Evolutionary conservation across 176 grass and related monocot species (phyloP), one percentile per base, ranked within the genome.

Genomic region (Oryza nivara): DNA sequence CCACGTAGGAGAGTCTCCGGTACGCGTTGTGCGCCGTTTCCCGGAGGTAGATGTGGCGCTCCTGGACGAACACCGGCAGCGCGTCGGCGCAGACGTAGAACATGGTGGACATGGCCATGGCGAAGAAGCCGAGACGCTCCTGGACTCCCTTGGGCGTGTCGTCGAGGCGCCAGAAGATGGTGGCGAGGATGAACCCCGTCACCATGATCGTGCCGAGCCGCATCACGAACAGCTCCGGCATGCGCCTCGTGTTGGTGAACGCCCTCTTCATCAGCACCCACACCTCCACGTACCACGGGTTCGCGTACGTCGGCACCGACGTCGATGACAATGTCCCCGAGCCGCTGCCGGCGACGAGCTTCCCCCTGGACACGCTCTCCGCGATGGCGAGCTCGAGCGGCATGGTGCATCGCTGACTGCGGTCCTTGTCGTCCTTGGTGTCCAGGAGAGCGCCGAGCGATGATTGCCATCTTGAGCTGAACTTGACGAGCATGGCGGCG

Each of bases 81-180:
- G 92, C 95, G 82, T 98, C 92, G 30, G 91, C 91, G 71, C 95
- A 98, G 2, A 94, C 90, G 88, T 95, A 98, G 91, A 95, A 98
- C 85, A 93, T 95, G 65, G 95, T 93, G 0, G 95, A 95, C 95
- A 98, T 95, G 15, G 36, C 90, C 73, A 98, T 93, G 73, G 95
- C 89, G 84, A 98, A 95, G 89, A 98, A 98, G 0, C 92, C 95
- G 1, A 95, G 77, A 0, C 95, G 86, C 68, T 98, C 95, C 61
- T 93, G 89, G 0, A 82, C 89, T 3, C 95, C 95, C 78, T 90
- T 98, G 13, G 95, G 95, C 4, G 90, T 89, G 47, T 84, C 74
- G 88, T 98, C 91, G 0, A 98, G 91, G 0, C 88, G 89, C 88
- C 93, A 95, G 82, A 98, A 98, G 85, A 98, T 92, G 14, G 96